Base-by-base conservation (phyloP, 306 rosid species). In the Calophaca sinica region DNA sequence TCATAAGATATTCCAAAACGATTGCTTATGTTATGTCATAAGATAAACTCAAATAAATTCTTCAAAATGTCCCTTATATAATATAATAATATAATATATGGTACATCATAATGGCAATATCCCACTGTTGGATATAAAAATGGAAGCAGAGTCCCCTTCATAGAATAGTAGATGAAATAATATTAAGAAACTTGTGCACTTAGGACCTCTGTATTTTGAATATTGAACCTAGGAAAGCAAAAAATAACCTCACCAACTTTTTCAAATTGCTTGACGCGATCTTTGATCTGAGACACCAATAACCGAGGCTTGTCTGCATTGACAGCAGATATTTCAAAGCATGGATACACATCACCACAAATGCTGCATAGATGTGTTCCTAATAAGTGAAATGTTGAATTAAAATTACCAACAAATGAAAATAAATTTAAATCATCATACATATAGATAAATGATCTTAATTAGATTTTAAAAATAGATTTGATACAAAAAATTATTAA, bases 301-400 rank as follows among this genome's bases (percentile, higher is more conserved):
- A 94, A 84, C 60, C 96, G 97, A 79, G 98, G 96, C 79, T 94
- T 94, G 86, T 94, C 98, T 53, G 98, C 93, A 82, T 91, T 94
- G 77, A 94, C 85, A 45, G 96, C 98, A 61, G 98, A 88, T 82
- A 94, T 62, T 90, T 94, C 97, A 73, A 91, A 94, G 85, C 98
- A 91, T 20, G 96, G 97, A 83, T 86, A 88, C 15, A 83, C 85
- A 13, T 78, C 83, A 55, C 93, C 96, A 79, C 91, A 88, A 54
- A 89, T 84, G 81, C 98, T 94, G 94, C 89, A 85, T 28, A 38
- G 49, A 80, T 42, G 61, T 70, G 5, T 33, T 74, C 36, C 74
- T 29, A 74, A 79, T 63, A 57, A 62, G 75, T 79, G 68, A 60
- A 71, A 53, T 63, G 14, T 11, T 74, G 68, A 68, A 62, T 7